phyloP scores from a whole-genome alignment of 176 grass and related monocot genomes.

The Themeda triandra region DNA sequence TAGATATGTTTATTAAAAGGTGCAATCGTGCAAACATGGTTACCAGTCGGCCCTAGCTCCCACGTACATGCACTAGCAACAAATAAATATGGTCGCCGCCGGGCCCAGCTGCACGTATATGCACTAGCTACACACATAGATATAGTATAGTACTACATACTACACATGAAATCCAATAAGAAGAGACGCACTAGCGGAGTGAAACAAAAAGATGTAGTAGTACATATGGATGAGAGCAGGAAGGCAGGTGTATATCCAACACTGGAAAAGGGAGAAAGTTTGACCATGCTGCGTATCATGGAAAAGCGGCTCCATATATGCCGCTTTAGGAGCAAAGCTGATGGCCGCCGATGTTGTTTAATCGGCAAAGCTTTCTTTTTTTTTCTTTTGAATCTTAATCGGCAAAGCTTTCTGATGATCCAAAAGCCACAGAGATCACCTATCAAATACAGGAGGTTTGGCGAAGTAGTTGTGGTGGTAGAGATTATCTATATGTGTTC shows the following conservation, averaged over 20 bases:
- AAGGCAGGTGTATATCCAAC: constrained; percentile 18
- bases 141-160: background rate
- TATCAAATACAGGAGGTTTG: background rate
- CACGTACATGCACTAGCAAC: background rate
- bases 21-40: background rate
- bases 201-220: background rate
- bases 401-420: constrained; percentile 23
- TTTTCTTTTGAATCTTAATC: no score
- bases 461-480: background rate
- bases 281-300: constrained; percentile 33
- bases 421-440: background rate
- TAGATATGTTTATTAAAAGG: no score
- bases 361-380: constrained; percentile 26
- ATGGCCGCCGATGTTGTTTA: background rate
- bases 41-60: background rate
- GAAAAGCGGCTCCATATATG: constrained; percentile 23
- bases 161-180: background rate
- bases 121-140: background rate
- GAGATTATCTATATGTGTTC: background rate
- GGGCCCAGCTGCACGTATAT: constrained; percentile 4
- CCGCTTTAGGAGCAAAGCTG: constrained; percentile 36
- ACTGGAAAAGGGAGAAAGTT: constrained; percentile 14
- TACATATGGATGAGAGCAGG: background rate
- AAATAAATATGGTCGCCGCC: background rate
- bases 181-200: constrained; percentile 1